Percentiles rank a stretch among this genome's conserved stretches.
Evolutionary conservation across 2,329 filamentous ascomycete species (phyloP).

Genomic region (Sclerotiophoma versabilis): DNA sequence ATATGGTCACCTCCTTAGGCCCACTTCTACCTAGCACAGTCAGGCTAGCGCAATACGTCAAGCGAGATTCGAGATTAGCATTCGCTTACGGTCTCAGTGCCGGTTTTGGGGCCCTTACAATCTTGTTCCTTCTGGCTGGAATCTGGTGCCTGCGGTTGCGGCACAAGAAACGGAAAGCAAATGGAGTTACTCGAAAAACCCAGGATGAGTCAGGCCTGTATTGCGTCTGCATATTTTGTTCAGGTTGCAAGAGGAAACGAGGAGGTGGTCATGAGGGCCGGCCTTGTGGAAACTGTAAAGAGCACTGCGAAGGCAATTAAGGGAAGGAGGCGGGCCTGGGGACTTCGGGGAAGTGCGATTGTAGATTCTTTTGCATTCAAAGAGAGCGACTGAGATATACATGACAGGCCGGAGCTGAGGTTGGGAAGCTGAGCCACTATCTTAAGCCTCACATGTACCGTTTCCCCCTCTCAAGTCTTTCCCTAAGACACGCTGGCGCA

Average conservation of each 20-base stretch:
- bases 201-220: not conserved
- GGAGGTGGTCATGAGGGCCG: not conserved
- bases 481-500: too few relatives aligned
- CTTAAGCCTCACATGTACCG: too few relatives aligned
- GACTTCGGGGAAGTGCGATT: too few relatives aligned
- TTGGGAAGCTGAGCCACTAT: too few relatives aligned
- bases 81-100: slow-evolving; percentile 6
- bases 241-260: not conserved
- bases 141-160: slow-evolving; percentile 1
- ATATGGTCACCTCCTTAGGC: not conserved
- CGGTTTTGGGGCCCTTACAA: not conserved
- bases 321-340: too few relatives aligned
- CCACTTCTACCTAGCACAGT: not conserved
- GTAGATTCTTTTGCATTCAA: not conserved
- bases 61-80: not conserved
- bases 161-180: not conserved
- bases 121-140: not conserved
- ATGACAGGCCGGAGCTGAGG: too few relatives aligned
- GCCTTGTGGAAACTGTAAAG: not conserved
- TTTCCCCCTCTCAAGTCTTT: too few relatives aligned
- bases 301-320: not conserved
- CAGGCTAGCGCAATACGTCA: not conserved
- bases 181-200: not conserved
- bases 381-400: not conserved
- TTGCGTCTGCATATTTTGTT: not conserved